Evolutionary conservation across 352 stramenopile species (phyloP), one percentile per base, ranked within the genome.

Genomic region (Phytophthora pseudosyringae): DNA sequence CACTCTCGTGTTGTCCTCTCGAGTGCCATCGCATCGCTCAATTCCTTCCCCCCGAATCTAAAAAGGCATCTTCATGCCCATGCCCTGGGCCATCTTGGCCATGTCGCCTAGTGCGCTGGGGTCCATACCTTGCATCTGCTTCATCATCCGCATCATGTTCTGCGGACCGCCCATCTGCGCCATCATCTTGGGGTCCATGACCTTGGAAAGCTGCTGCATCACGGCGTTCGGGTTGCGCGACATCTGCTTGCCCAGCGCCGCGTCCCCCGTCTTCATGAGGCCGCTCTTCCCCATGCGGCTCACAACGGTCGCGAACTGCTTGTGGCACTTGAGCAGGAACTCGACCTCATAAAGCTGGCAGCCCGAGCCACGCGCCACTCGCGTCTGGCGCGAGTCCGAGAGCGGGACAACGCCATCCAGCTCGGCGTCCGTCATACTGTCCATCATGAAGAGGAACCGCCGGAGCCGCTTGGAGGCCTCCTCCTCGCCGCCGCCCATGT

Each of bases 391-490:
- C 29, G 85, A 87, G 26, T 86, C 68, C 11, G 81, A 81, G 4
- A 96, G 64, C 50, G 78, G 70, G 29, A 90, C 81, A n/a, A 93
- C 50, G 25, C 89, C 97, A 71, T 99, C 98, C 3, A 99, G 83
- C 71, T 99, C 96, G 1, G 91, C 91, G 59, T 98, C 91, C 4
- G 93, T 98, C 98, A 99, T 99, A 62, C 83, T 98, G 73, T 99
- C 98, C 97, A 99, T 99, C 85, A 99, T 99, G 81, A 97, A 99
- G 69, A 99, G 86, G 78, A 99, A 99, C 44, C 94, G 95, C 48
- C 98, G 97, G 32, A 99, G 81, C 15, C 92, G 82, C 64, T 96
- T 95, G 5, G 85, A 97, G 10, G 83, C 86, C 71, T 98, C 90
- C 49, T 98, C 90, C 55, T 98, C 95, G 5, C 91, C 90, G 47